A percentile compares a stretch with the other conserved stretches of the same genome.
Conservation (phyloP, 352 stramenopile genomes). For the Lagenidium sp. region DNA sequence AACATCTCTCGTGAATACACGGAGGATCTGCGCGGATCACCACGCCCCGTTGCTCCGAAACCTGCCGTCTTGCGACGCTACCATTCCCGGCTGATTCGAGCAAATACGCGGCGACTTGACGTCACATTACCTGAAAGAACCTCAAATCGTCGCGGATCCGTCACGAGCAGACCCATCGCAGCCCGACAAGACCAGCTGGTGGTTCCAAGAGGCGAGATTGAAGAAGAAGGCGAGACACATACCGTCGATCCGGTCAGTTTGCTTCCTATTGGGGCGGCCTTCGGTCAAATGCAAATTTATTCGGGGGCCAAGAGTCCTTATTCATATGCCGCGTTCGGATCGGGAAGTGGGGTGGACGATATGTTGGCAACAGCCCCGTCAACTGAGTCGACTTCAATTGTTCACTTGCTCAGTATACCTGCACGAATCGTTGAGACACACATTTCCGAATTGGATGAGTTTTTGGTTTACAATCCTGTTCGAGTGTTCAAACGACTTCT, state of each 20-base stretch:
- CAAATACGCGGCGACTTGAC: slow-evolving; percentile 11
- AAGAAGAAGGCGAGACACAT: neutral
- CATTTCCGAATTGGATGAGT: slow-evolving; percentile 21
- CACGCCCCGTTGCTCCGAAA: slow-evolving; percentile 6
- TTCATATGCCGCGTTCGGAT: slow-evolving; percentile 25
- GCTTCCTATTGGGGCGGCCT: slow-evolving; percentile 21
- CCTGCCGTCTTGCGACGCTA: slow-evolving; percentile 15
- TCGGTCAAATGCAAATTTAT: slow-evolving; percentile 34
- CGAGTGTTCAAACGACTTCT: slow-evolving; percentile 23
- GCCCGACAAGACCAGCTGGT: too few relatives aligned
- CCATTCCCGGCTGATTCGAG: slow-evolving; percentile 22
- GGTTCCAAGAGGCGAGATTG: neutral
- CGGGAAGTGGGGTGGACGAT: neutral
- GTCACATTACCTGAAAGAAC: slow-evolving; percentile 3
- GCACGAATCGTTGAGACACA: slow-evolving; percentile 15
- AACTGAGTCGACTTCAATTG: neutral
- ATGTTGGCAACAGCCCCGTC: neutral
- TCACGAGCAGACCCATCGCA: neutral
- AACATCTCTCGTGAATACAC: too few relatives aligned
- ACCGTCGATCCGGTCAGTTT: slow-evolving; percentile 26
- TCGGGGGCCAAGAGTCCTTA: slow-evolving; percentile 24
- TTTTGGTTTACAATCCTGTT: slow-evolving; percentile 30
- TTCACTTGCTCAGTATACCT: slow-evolving; percentile 23
- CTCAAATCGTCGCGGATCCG: slow-evolving; percentile 4
- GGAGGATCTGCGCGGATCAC: too few relatives aligned